These are phyloP conservation scores for Cytospora leucostoma DNA, from an alignment of 2,329 filamentous ascomycete genomes.

Conservation along the genomic window DNA sequence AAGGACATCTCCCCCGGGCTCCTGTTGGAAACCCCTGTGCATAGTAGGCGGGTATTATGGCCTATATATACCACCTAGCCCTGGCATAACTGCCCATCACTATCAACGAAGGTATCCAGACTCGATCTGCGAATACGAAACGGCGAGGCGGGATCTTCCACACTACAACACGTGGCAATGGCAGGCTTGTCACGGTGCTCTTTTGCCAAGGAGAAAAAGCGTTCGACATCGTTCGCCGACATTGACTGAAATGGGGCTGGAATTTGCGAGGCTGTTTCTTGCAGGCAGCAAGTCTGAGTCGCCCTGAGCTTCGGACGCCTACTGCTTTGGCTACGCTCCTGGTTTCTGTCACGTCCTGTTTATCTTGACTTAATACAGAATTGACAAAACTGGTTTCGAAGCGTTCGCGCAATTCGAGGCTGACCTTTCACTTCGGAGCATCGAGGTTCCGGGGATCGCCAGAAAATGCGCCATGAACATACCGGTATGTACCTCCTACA, in stretches of 20 bases:
- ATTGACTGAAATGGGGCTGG: not conserved
- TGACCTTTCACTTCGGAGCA: not conserved
- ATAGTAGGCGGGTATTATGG: not conserved
- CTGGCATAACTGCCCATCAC: not conserved
- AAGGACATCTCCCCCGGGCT: not conserved
- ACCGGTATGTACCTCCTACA: not conserved
- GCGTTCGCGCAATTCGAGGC: slow-evolving; percentile 1
- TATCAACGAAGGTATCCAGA: not conserved
- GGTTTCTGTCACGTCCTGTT: not conserved
- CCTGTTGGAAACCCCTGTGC: not conserved
- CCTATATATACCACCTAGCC: not conserved
- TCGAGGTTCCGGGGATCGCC: slow-evolving; percentile 11
- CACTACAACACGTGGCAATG: not conserved
- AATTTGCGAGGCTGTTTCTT: not conserved
- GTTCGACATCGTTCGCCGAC: not conserved
- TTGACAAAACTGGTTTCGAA: not conserved
- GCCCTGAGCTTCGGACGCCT: not conserved
- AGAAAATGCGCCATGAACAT: not conserved
- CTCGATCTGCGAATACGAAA: not conserved
- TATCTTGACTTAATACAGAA: not conserved
- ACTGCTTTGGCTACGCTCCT: slow-evolving; percentile 3
- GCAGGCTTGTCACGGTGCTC: not conserved
- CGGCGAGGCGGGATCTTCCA: not conserved
- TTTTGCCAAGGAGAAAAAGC: not conserved
- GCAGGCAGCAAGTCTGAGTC: slow-evolving; percentile 5